Conservation (phyloP, 2,329 filamentous ascomycete genomes). For the Nannizziopsis arthrosporioides region DNA sequence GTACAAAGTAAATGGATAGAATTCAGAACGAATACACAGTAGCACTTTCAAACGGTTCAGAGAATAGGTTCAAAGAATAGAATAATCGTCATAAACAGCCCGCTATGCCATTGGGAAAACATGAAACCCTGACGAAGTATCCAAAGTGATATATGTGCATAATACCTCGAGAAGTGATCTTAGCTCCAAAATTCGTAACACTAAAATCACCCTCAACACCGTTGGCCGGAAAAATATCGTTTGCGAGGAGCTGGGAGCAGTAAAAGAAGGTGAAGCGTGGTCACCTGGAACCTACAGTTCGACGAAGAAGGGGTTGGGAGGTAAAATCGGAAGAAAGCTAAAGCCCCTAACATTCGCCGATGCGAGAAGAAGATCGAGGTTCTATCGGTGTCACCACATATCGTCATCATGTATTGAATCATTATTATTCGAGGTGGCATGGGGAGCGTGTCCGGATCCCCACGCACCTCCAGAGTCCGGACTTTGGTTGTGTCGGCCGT, state of each 20-base stretch:
- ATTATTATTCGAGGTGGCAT: conserved; percentile 31
- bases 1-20: conserved; percentile 2
- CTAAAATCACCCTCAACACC: background rate
- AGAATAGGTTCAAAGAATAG: background rate
- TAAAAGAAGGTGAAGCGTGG: background rate
- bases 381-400: conserved; percentile 35
- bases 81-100: conserved; percentile 6
- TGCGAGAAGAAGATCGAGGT: background rate
- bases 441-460: conserved; percentile 23
- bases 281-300: background rate
- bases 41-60: background rate
- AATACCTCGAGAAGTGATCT: background rate
- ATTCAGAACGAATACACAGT: background rate
- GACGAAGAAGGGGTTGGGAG: background rate
- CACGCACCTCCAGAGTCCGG: conserved; percentile 31
- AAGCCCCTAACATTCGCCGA: background rate
- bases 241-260: background rate
- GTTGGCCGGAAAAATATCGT: conserved; percentile 1
- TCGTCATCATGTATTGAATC: conserved; percentile 36
- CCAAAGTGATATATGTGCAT: conserved; percentile 5
- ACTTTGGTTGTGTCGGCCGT: conserved; percentile 31
- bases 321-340: background rate
- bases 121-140: background rate
- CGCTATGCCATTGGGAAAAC: conserved; percentile 15
- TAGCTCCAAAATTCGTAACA: background rate